These are phyloP conservation scores for Hebeloma cylindrosporum DNA, from an alignment of 768 basidiomycete genomes.

Conservation along the genomic window DNA sequence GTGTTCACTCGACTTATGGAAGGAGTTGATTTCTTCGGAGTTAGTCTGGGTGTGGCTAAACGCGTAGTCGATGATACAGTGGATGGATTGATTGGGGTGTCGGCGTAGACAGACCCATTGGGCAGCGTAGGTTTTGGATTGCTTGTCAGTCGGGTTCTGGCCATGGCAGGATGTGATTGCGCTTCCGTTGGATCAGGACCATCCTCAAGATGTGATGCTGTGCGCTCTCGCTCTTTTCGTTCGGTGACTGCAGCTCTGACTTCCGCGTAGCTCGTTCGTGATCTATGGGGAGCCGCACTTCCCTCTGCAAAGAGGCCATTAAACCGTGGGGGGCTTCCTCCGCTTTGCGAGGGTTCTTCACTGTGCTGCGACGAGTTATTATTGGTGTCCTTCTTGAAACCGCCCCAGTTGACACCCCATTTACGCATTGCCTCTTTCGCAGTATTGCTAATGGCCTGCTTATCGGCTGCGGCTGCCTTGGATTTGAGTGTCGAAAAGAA, in stretches of 20 bases:
- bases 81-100: constrained; percentile 18
- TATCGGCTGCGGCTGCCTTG: constrained; percentile 72
- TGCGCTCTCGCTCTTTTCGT: constrained; percentile 50
- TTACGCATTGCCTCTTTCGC: constrained; percentile 91
- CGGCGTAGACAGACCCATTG: constrained; percentile 21
- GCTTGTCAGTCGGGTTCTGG: constrained; percentile 19
- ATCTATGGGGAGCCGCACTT: constrained; percentile 34
- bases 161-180: constrained; percentile 14
- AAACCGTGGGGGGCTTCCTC: constrained; percentile 22
- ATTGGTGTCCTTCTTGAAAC: constrained; percentile 53
- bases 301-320: constrained; percentile 26
- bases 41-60: constrained; percentile 21
- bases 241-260: constrained; percentile 76
- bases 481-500: constrained; percentile 82
- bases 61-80: constrained; percentile 20
- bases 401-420: constrained; percentile 85
- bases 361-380: constrained; percentile 22
- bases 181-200: constrained; percentile 15
- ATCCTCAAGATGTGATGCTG: constrained; percentile 14
- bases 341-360: constrained; percentile 46
- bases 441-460: constrained; percentile 80
- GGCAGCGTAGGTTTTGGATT: constrained; percentile 17
- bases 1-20: constrained; percentile 36
- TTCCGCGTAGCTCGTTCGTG: constrained; percentile 67
- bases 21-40: constrained; percentile 32